Evolutionary conservation across 768 basidiomycete genomes (phyloP).

Genomic region (Leccinum variicolor): DNA sequence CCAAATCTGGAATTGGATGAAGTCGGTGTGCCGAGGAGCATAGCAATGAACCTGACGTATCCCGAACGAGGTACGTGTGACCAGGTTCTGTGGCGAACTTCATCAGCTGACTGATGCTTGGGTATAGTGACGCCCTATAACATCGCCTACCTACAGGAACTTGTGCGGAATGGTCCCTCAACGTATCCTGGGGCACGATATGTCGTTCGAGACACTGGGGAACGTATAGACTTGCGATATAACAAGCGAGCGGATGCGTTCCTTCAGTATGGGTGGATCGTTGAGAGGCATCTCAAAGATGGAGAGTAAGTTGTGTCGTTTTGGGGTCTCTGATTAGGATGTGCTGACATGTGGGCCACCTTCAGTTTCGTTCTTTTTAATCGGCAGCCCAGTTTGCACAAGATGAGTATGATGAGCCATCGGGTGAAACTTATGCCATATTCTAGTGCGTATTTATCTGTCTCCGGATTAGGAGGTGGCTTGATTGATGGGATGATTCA

Average conservation of each 20-base stretch:
- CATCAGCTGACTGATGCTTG: constrained; percentile 8
- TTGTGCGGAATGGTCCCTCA: constrained; percentile 93
- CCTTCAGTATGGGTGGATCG: constrained; percentile 97
- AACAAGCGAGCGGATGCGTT: constrained; percentile 95
- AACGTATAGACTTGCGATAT: constrained; percentile 94
- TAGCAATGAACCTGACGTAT: constrained; percentile 97
- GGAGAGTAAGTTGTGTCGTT: constrained; percentile 77
- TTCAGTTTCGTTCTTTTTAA: constrained; percentile 66
- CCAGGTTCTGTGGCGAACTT: background rate
- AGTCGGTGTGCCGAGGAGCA: constrained; percentile 92
- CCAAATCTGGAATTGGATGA: constrained; percentile 95
- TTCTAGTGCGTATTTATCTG: constrained; percentile 65
- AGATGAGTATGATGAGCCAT: constrained; percentile 99
- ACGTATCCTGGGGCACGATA: constrained; percentile 96
- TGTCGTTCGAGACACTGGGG: constrained; percentile 95
- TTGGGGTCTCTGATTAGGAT: background rate
- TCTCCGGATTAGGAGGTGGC: background rate
- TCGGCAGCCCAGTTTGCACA: constrained; percentile 96
- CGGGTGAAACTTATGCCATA: constrained; percentile 96
- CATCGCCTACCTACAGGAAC: constrained; percentile 87
- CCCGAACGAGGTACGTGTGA: constrained; percentile 81
- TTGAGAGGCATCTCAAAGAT: constrained; percentile 95
- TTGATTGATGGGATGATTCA: constrained; percentile 15
- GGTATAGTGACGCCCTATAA: constrained; percentile 91
- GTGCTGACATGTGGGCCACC: constrained; percentile 3